Percentiles rank a stretch among this genome's conserved stretches.
Conservation (phyloP, 2,329 filamentous ascomycete genomes). For the Stagonosporopsis cucurbitacearum region DNA sequence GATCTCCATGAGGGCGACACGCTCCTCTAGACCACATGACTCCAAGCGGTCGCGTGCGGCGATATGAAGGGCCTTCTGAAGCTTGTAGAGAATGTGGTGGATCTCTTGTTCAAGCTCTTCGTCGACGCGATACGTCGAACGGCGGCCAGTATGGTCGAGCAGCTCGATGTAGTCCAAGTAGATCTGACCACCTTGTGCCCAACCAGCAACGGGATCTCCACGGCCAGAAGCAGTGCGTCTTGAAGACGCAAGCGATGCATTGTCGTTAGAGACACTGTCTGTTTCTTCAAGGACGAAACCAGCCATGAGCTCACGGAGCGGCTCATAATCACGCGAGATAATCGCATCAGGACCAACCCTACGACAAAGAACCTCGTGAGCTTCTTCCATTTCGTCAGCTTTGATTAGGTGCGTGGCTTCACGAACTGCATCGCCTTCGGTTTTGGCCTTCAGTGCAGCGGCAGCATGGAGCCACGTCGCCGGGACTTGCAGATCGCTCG, state of each 20-base stretch:
- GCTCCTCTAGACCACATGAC: slow-evolving; percentile 56
- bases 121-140: slow-evolving; percentile 39
- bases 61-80: slow-evolving; percentile 46
- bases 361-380: slow-evolving; percentile 81
- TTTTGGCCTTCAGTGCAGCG: slow-evolving; percentile 81
- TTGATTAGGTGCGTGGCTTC: slow-evolving; percentile 75
- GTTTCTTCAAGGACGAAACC: slow-evolving; percentile 65
- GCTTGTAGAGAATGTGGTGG: slow-evolving; percentile 38
- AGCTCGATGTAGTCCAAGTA: slow-evolving; percentile 70
- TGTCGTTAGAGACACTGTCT: slow-evolving; percentile 44
- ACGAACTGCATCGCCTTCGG: slow-evolving; percentile 66
- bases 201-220: slow-evolving; percentile 65
- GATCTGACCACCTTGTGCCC: slow-evolving; percentile 80
- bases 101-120: slow-evolving; percentile 43
- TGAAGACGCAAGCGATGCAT: slow-evolving; percentile 16
- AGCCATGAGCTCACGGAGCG: slow-evolving; percentile 71
- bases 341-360: slow-evolving; percentile 83
- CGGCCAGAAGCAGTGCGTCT: slow-evolving; percentile 3
- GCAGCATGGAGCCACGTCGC: slow-evolving; percentile 84
- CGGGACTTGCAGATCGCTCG: slow-evolving; percentile 73
- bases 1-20: slow-evolving; percentile 83
- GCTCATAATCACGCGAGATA: slow-evolving; percentile 79
- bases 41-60: slow-evolving; percentile 51
- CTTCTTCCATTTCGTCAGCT: slow-evolving; percentile 77
- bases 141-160: slow-evolving; percentile 46